A percentile compares a stretch with the other conserved stretches of the same genome.
Evolutionary conservation across 176 grass and related monocot species (phyloP).

Genomic region (Alloteropsis semialata): DNA sequence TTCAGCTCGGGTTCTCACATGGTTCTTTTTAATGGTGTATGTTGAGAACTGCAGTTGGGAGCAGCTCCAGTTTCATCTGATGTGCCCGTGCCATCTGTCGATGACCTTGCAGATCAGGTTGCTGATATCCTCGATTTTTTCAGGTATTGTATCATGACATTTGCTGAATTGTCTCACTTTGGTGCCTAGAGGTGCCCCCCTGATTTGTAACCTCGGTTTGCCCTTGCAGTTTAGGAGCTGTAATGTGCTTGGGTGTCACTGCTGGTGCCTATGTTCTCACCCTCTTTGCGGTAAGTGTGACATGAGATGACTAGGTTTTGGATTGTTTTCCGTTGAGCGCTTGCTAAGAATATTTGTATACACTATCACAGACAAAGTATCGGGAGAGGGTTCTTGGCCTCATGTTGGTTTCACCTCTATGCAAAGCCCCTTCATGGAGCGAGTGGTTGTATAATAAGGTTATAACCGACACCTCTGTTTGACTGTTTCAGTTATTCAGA

Average conservation of each 20-base stretch:
- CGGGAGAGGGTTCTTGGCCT: constrained; percentile 77
- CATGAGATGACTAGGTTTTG: constrained; percentile 12
- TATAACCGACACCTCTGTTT: not conserved
- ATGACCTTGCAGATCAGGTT: constrained; percentile 86
- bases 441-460: constrained; percentile 99
- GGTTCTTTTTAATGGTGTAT: constrained; percentile 27
- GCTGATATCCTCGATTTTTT: constrained; percentile 94
- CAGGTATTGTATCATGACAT: constrained; percentile 45
- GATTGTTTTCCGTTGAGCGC: not conserved
- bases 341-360: constrained; percentile 23
- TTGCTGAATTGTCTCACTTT: not conserved
- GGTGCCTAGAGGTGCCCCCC: not conserved
- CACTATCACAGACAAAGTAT: constrained; percentile 64
- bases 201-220: constrained; percentile 28
- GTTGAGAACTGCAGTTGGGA: constrained; percentile 74
- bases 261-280: constrained; percentile 95
- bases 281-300: constrained; percentile 72
- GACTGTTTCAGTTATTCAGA: not conserved
- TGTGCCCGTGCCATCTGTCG: constrained; percentile 61
- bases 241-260: constrained; percentile 96
- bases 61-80: constrained; percentile 75
- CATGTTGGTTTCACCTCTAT: constrained; percentile 91
- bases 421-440: constrained; percentile 96
- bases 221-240: constrained; percentile 68
- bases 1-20: constrained; percentile 23